Base-by-base conservation (phyloP, 139 green algal species). In the Eudorina sp. region DNA sequence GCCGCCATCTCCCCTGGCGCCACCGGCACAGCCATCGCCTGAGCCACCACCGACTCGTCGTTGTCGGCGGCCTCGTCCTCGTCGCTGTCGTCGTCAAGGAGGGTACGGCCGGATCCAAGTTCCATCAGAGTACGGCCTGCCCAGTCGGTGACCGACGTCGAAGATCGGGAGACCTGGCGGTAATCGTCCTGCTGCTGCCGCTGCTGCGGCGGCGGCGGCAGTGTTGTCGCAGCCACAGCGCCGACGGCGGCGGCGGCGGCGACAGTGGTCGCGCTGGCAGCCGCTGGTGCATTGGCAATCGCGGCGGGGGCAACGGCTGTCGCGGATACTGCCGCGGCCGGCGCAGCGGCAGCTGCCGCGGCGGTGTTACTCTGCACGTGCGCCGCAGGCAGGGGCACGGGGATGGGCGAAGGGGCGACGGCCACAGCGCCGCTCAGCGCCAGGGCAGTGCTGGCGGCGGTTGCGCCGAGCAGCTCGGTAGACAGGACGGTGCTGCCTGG, bases 71-170 rank as follows among this genome's bases (percentile, higher is more conserved):
- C 40, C 68, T 79, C 68, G 25, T 62, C 68, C 36, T 58, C 48
- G 8, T 81, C 68, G 29, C 36, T 60, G 34, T 48, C 51, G 14
- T 88, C 83, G 9, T 45, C 34, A 1, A 64, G 0, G 19, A 43
- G 1, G 16, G 43, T 25, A 2, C 38, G 21, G n/a, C 38, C 46
- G 45, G 40, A 62, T 29, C 31, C 41, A 9, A 88, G 36, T 45
- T 81, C 69, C 18, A 82, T 58, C 14, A 88, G 51, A 0, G 83
- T 88, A 31, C 51, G 68, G 46, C 66, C 51, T 25, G 83, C 51
- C 83, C 83, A 88, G 29, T 68, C 36, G 16, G 13, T 29, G 1
- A 76, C 46, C 38, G 38, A 25, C 7, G 43, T 23, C 27, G 60
- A 62, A 23, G 60, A 77, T n/a, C 46, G 34, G 7, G 82, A 88